phyloP scores from a whole-genome alignment of 768 basidiomycete species.

The Russula vinacea region DNA sequence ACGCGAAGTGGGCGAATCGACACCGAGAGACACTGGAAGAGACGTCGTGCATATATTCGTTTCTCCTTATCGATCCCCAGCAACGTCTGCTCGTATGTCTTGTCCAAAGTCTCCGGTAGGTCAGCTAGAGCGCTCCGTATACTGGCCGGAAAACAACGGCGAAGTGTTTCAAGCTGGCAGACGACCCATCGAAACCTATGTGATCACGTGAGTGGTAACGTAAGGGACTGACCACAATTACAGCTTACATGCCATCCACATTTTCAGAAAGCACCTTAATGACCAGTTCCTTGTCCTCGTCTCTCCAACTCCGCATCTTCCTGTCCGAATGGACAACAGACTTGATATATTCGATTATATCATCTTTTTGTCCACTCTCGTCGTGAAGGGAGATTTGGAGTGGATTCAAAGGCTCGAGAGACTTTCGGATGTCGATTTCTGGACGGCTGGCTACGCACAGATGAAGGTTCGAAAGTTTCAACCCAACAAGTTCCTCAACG shows the following conservation, averaged over 20 bases:
- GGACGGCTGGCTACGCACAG: not conserved
- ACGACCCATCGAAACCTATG: not conserved
- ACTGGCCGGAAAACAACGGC: not conserved
- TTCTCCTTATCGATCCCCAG: not conserved
- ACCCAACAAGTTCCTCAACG: not conserved
- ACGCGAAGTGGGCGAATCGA: not conserved
- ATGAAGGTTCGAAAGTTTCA: not conserved
- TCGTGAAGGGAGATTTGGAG: not conserved
- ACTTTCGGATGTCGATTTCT: not conserved
- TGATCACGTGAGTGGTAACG: not conserved
- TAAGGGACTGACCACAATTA: not conserved
- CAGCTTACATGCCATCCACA: conserved; percentile 15
- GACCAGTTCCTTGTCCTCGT: not conserved
- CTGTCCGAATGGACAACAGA: not conserved
- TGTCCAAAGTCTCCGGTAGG: not conserved
- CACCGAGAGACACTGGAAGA: not conserved
- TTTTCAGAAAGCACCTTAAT: conserved; percentile 4
- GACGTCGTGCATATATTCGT: not conserved
- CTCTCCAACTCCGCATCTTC: conserved; percentile 14
- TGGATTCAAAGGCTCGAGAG: not conserved
- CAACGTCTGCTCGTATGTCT: not conserved
- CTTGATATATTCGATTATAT: conserved; percentile 1
- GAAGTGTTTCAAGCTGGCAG: not conserved
- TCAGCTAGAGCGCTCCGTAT: not conserved
- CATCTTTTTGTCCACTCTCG: not conserved